Conservation (phyloP, 75 land plant genomes). For the Sequoia sempervirens region DNA sequence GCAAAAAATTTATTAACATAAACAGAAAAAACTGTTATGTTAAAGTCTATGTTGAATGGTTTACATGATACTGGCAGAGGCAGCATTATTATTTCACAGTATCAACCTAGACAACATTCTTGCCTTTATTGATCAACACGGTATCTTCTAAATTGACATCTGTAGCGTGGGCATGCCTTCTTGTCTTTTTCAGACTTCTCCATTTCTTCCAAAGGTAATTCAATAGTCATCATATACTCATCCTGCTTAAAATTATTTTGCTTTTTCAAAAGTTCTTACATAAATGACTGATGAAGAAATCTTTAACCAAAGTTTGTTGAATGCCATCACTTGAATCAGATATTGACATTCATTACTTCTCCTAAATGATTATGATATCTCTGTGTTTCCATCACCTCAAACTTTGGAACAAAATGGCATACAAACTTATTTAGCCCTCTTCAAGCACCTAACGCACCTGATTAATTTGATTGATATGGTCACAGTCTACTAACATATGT, state of each 20-base stretch:
- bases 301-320: neutral
- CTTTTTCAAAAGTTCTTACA: neutral
- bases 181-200: too few species aligned
- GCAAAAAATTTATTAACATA: neutral
- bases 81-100: too few species aligned
- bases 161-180: neutral
- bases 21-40: neutral
- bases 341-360: neutral
- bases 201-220: neutral
- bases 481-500: too few species aligned
- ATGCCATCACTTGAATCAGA: neutral
- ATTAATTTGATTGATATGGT: too few species aligned
- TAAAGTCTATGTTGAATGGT: neutral
- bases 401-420: too few species aligned
- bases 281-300: neutral
- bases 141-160: neutral
- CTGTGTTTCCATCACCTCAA: neutral
- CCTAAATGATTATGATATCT: neutral
- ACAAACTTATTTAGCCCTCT: too few species aligned
- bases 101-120: neutral
- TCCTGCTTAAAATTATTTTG: too few species aligned
- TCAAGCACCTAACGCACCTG: too few species aligned
- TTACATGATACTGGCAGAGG: too few species aligned
- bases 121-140: too few species aligned
- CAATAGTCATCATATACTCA: neutral